Evolutionary conservation across 805 yeast genomes (phyloP).

Genomic region (Ogataea neopini): DNA sequence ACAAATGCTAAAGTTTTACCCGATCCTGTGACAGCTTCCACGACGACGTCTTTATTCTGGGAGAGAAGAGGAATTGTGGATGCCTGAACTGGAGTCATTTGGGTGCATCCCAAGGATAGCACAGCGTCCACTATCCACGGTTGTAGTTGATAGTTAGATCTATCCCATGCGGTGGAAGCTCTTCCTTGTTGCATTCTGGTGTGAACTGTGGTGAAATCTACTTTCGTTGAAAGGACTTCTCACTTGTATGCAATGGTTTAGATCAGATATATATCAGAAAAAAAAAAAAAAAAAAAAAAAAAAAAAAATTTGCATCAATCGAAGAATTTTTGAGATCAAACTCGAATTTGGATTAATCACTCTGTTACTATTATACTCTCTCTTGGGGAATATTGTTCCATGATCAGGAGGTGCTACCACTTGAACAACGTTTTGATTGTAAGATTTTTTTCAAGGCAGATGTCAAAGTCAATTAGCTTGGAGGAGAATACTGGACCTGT

Average conservation of each 20-base stretch:
- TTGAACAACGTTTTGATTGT: too few species aligned
- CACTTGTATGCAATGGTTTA: too few species aligned
- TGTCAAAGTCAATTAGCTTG: background rate
- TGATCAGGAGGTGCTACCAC: too few species aligned
- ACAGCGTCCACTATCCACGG: slow-evolving; percentile 78
- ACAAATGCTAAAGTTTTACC: slow-evolving; percentile 96
- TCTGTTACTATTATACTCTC: too few species aligned
- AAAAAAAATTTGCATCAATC: too few species aligned
- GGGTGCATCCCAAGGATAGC: slow-evolving; percentile 66
- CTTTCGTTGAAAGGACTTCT: too few species aligned
- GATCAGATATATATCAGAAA: background rate
- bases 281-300: background rate
- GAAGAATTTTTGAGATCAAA: too few species aligned
- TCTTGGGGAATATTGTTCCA: too few species aligned
- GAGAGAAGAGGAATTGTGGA: slow-evolving; percentile 84
- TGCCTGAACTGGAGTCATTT: slow-evolving; percentile 98
- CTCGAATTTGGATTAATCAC: too few species aligned
- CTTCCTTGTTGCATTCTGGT: background rate
- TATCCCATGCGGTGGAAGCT: slow-evolving; percentile 48
- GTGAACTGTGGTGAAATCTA: background rate
- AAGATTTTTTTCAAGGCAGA: too few species aligned
- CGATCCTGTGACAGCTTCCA: slow-evolving; percentile 96
- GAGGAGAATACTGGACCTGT: too few species aligned
- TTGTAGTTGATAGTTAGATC: slow-evolving; percentile 50
- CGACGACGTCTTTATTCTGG: slow-evolving; percentile 90